These are phyloP conservation scores for Trichoderma atrobrunneum DNA, from an alignment of 2,329 filamentous ascomycete species.

Conservation along the genomic window DNA sequence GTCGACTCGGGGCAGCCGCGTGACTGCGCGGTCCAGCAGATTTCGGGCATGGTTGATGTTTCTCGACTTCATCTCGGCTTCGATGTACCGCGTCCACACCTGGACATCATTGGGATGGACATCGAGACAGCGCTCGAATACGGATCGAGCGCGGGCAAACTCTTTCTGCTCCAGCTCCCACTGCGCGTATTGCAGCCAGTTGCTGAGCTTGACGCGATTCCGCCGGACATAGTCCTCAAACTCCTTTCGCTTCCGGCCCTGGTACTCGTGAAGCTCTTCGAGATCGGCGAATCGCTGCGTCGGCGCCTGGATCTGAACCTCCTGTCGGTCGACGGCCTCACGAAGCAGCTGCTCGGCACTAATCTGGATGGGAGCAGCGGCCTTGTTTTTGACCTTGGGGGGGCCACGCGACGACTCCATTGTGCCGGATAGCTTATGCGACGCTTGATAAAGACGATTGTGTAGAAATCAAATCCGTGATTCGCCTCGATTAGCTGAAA, in stretches of 20 bases:
- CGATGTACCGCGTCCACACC: conserved; percentile 90
- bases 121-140: conserved; percentile 94
- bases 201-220: conserved; percentile 94
- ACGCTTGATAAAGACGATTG: neutral
- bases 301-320: conserved; percentile 80
- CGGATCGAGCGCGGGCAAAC: conserved; percentile 82
- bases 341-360: conserved; percentile 95
- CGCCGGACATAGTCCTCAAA: conserved; percentile 97
- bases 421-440: conserved; percentile 29
- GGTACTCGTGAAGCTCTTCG: conserved; percentile 96
- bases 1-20: conserved; percentile 83
- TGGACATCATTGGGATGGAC: conserved; percentile 83
- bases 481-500: neutral
- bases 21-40: conserved; percentile 89
- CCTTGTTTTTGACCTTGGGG: conserved; percentile 98
- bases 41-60: conserved; percentile 98
- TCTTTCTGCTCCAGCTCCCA: conserved; percentile 99
- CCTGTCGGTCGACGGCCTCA: conserved; percentile 95
- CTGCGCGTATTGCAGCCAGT: conserved; percentile 96
- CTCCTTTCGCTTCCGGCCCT: conserved; percentile 91
- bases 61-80: conserved; percentile 87
- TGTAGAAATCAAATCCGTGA: neutral
- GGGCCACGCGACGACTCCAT: conserved; percentile 94
- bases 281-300: conserved; percentile 94
- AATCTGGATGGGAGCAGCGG: conserved; percentile 84